phyloP scores from a whole-genome alignment of 2,329 filamentous ascomycete species.

The Dothidotthia symphoricarpi region DNA sequence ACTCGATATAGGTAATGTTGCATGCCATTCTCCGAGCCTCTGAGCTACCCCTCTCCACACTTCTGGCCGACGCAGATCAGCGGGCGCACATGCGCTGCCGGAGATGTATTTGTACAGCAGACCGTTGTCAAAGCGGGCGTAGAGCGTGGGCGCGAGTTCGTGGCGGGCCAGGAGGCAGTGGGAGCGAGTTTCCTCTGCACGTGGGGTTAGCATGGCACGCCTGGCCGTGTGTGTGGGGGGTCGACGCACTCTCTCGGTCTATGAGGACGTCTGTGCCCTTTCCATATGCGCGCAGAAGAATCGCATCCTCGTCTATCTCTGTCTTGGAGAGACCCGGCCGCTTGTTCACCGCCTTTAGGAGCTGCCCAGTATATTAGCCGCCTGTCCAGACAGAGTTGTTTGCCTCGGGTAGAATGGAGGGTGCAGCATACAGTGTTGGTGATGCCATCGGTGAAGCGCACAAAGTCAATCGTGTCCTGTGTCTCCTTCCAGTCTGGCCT shows the following conservation, averaged over 20 bases:
- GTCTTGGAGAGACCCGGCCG: constrained; percentile 68
- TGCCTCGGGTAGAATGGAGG: too few relatives aligned
- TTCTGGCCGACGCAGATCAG: constrained; percentile 71
- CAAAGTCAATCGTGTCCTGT: constrained; percentile 75
- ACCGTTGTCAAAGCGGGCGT: constrained; percentile 93
- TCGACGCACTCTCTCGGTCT: constrained; percentile 79
- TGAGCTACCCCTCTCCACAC: constrained; percentile 82
- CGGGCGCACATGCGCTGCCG: constrained; percentile 74
- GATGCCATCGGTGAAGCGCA: constrained; percentile 95
- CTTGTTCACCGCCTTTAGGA: constrained; percentile 74
- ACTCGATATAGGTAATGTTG: constrained; percentile 58
- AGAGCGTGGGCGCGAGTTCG: constrained; percentile 78
- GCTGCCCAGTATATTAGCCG: constrained; percentile 29
- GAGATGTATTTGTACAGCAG: constrained; percentile 91
- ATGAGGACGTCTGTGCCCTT: constrained; percentile 93
- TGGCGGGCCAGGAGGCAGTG: constrained; percentile 85
- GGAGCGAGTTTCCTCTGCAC: constrained; percentile 59
- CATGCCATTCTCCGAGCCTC: constrained; percentile 91
- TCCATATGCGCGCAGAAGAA: constrained; percentile 90
- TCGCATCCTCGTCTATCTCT: constrained; percentile 77
- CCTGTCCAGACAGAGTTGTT: constrained; percentile 1
- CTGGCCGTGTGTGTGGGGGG: constrained; percentile 3
- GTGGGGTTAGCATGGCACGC: constrained; percentile 12
- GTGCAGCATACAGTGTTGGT: constrained; percentile 77
- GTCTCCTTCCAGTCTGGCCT: constrained; percentile 77